Evolutionary conservation across 768 basidiomycete genomes (phyloP).

Genomic region (Cytidiella melzeri): DNA sequence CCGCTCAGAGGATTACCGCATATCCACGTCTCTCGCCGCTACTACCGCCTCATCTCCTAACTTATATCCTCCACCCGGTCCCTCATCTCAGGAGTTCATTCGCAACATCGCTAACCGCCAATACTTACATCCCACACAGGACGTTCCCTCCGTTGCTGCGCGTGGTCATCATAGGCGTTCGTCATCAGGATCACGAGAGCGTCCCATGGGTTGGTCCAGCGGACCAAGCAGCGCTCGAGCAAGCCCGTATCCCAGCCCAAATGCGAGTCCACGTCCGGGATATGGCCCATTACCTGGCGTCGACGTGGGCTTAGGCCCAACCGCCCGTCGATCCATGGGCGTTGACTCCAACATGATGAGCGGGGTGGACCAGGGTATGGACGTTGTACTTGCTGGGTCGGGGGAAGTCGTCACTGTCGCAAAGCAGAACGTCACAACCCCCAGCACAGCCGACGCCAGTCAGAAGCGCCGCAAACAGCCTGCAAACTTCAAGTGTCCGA

Average conservation of each 20-base stretch:
- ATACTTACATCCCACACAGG: constrained; percentile 37
- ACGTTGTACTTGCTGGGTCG: constrained; percentile 7
- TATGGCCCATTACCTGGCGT: constrained; percentile 40
- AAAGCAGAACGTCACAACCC: constrained; percentile 86
- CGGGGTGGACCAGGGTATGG: constrained; percentile 8
- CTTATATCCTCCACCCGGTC: constrained; percentile 24
- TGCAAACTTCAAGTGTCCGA: constrained; percentile 85
- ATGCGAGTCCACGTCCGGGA: constrained; percentile 52
- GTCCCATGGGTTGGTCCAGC: constrained; percentile 18
- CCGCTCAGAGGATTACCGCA: constrained; percentile 57
- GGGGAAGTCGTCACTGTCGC: constrained; percentile 19
- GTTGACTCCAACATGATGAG: constrained; percentile 14
- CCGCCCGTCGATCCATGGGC: constrained; percentile 4
- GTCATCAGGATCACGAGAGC: constrained; percentile 34
- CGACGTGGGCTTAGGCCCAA: constrained; percentile 13
- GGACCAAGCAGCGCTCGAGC: constrained; percentile 30
- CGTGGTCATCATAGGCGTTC: constrained; percentile 38
- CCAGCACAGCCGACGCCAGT: constrained; percentile 82
- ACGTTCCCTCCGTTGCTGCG: constrained; percentile 26
- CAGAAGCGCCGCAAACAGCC: constrained; percentile 83
- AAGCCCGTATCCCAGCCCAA: constrained; percentile 65
- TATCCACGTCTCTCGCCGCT: constrained; percentile 26
- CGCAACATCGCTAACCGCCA: constrained; percentile 25
- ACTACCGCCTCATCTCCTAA: constrained; percentile 7
- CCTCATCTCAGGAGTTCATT: constrained; percentile 38